These are phyloP conservation scores for Aegilops longissima DNA, from an alignment of 176 grass and related monocot genomes.

Conservation along the genomic window DNA sequence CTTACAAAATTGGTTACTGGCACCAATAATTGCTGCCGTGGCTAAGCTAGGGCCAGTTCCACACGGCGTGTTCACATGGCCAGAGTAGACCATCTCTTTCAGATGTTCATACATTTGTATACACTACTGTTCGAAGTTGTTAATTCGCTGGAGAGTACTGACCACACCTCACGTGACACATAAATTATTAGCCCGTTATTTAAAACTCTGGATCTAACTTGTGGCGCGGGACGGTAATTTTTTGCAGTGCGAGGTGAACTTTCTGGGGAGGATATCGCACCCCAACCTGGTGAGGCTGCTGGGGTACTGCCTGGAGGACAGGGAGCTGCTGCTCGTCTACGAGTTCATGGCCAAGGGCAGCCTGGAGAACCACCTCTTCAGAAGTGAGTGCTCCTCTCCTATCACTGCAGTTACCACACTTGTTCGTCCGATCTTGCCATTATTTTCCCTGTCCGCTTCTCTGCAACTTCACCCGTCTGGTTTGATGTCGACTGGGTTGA, in stretches of 20 bases:
- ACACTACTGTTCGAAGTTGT: neutral
- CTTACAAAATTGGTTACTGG: neutral
- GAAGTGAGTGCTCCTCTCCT: slow-evolving; percentile 48
- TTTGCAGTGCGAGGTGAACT: slow-evolving; percentile 69
- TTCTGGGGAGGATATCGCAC: slow-evolving; percentile 70
- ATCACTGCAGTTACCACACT: neutral
- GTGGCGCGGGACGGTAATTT: neutral
- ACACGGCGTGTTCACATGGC: slow-evolving; percentile 33
- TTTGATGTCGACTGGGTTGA: slow-evolving; percentile 1
- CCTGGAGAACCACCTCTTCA: slow-evolving; percentile 80
- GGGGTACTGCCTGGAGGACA: slow-evolving; percentile 74
- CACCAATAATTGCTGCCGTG: neutral
- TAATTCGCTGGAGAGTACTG: neutral
- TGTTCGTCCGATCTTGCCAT: too few species aligned
- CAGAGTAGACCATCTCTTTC: slow-evolving; percentile 14
- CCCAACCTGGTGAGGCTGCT: slow-evolving; percentile 78
- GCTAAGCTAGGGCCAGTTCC: neutral
- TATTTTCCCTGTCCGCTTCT: neutral
- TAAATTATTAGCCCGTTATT: neutral
- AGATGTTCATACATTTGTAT: slow-evolving; percentile 23
- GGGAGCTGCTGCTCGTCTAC: slow-evolving; percentile 75
- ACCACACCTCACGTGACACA: neutral
- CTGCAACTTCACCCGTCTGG: slow-evolving; percentile 8
- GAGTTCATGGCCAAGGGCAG: slow-evolving; percentile 79
- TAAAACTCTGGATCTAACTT: neutral